Evolutionary conservation across 805 yeast genomes (phyloP), one percentile per base, ranked within the genome.

Genomic region (Suhomyces kilbournensis): DNA sequence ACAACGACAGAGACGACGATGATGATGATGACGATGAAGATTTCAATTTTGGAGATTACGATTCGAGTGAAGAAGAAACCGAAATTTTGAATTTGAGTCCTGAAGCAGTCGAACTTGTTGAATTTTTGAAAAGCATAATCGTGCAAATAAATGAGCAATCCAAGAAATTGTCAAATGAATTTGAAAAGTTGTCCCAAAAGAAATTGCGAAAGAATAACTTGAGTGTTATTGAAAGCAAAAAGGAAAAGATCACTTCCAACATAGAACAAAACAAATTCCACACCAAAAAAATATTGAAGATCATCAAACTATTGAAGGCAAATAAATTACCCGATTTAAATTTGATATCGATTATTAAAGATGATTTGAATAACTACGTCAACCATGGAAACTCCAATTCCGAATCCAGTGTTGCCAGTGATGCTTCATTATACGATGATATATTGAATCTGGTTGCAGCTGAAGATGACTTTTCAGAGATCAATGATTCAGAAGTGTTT

Each of bases 351-450:
- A 62, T 68, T 34, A 71, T 75, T 35, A 69, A 72, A 52, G 78
- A 73, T 15, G 79, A 75, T 58, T 62, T 75, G 49, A 70, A 56
- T 30, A 68, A 67, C 50, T 74, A 68, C 51, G 63, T 74, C 34
- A 72, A 70, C 46, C 23, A 38, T 38, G 64, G 72, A 2, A 26
- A 38, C 23, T 19, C 48, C 39, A 69, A 68, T 49, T 75, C 70
- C 40, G 78, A 74, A 34, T 71, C 74, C 10, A 74, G 67, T 46
- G 69, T 68, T 47, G 56, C 66, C 5, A 69, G 66, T 53, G 79
- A 74, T 53, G 72, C 70, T 9, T 63, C 74, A 8, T 61, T 75
- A 38, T 75, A 74, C 55, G 79, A 75, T 50, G 79, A 75, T 50
- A 64, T 75, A n/a, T 60, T 70, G 47, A 67, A 61, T 28, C 60